These are phyloP conservation scores for Phyllosticta paracitricarpa DNA, from an alignment of 2,329 filamentous ascomycete species.

Conservation along the genomic window DNA sequence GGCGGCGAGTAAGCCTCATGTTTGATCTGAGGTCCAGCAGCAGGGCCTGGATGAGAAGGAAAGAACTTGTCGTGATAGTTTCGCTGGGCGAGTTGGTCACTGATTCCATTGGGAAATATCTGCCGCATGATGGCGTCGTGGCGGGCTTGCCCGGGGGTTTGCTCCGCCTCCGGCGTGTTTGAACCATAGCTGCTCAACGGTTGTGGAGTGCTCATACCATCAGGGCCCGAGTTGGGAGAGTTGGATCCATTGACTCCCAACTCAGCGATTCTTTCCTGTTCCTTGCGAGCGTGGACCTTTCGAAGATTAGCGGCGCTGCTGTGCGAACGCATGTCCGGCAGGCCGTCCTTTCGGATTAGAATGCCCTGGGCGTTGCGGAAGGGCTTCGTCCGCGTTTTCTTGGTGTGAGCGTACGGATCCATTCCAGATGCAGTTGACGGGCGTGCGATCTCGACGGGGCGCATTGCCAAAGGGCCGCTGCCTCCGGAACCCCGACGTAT, in stretches of 20 bases:
- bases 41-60: not conserved
- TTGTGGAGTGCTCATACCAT: slow-evolving; percentile 14
- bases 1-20: not conserved
- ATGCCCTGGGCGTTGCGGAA: slow-evolving; percentile 40
- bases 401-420: slow-evolving; percentile 31
- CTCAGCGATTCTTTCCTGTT: slow-evolving; percentile 16
- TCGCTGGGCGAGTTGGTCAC: slow-evolving; percentile 13
- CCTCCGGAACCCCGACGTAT: slow-evolving; percentile 27
- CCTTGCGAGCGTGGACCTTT: slow-evolving; percentile 42
- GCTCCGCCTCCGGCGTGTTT: slow-evolving; percentile 8
- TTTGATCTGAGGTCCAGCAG: not conserved
- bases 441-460: slow-evolving; percentile 13
- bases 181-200: slow-evolving; percentile 4
- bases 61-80: slow-evolving; percentile 12
- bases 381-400: slow-evolving; percentile 42
- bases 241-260: not conserved
- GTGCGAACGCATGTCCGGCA: slow-evolving; percentile 43
- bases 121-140: slow-evolving; percentile 26
- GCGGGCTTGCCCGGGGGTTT: slow-evolving; percentile 19
- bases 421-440: slow-evolving; percentile 15
- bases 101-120: slow-evolving; percentile 28
- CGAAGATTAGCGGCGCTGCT: slow-evolving; percentile 42
- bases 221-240: slow-evolving; percentile 16
- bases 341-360: slow-evolving; percentile 41
- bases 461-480: slow-evolving; percentile 13